Evolutionary conservation across 805 yeast species (phyloP).

Genomic region (Dipodascopsis uninucleata): DNA sequence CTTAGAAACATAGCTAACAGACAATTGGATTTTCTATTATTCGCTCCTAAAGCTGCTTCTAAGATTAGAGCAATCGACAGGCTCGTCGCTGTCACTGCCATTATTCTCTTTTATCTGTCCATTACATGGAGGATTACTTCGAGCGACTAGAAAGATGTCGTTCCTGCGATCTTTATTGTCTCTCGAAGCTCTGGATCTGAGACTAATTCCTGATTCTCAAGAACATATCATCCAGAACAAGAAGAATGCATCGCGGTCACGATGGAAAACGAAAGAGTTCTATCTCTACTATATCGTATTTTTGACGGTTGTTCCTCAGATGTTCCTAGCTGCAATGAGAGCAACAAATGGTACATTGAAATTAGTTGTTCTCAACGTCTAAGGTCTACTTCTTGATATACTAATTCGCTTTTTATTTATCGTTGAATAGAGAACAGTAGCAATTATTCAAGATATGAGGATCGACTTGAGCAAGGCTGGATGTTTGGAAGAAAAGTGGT

Average conservation of each 20-base stretch:
- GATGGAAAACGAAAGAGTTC: slow-evolving; percentile 79
- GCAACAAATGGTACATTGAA: slow-evolving; percentile 58
- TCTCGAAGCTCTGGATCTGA: slow-evolving; percentile 43
- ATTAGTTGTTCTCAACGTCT: too few relatives aligned
- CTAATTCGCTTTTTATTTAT: background rate
- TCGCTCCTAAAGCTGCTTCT: too few relatives aligned
- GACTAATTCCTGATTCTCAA: slow-evolving; percentile 39
- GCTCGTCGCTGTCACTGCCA: too few relatives aligned
- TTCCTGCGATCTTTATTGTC: slow-evolving; percentile 34
- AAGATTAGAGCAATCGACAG: too few relatives aligned
- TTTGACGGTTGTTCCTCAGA: slow-evolving; percentile 68
- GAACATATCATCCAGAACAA: slow-evolving; percentile 32
- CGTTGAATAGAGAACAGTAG: slow-evolving; percentile 52
- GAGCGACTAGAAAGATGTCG: too few relatives aligned
- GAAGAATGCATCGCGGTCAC: slow-evolving; percentile 41
- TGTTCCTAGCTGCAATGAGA: slow-evolving; percentile 76
- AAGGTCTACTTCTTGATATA: slow-evolving; percentile 3
- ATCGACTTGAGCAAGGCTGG: slow-evolving; percentile 78
- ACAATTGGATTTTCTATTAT: too few relatives aligned
- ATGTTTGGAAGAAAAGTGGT: slow-evolving; percentile 74
- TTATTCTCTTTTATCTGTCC: too few relatives aligned
- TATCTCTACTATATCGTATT: slow-evolving; percentile 61
- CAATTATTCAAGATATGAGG: slow-evolving; percentile 61
- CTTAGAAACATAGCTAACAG: too few relatives aligned
- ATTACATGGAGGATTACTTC: too few relatives aligned